Evolutionary conservation across 2,329 filamentous ascomycete genomes (phyloP).

Genomic region (Lasiodiplodia gonubiensis): DNA sequence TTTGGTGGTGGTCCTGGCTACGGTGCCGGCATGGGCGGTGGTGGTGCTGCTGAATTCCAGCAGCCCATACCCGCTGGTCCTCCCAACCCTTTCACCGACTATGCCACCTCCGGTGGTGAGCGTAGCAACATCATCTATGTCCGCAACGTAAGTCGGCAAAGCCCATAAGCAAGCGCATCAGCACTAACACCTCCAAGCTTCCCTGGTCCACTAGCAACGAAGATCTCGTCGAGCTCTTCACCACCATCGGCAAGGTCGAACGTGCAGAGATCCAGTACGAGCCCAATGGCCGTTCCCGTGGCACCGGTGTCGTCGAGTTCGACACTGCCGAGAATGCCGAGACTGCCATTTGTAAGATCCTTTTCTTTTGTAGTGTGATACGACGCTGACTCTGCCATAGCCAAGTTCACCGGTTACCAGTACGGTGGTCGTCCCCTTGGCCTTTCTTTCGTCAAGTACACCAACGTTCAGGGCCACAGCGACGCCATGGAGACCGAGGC

Average conservation of each 20-base stretch:
- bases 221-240: conserved; percentile 93
- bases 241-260: conserved; percentile 96
- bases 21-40: conserved; percentile 52
- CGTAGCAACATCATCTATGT: conserved; percentile 87
- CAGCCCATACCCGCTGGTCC: conserved; percentile 58
- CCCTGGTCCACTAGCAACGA: conserved; percentile 99
- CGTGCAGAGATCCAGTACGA: conserved; percentile 99
- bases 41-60: conserved; percentile 38
- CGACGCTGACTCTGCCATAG: conserved; percentile 48
- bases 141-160: conserved; percentile 78
- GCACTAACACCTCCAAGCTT: conserved; percentile 63
- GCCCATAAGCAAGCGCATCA: conserved; percentile 32
- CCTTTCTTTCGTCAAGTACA: conserved; percentile 91
- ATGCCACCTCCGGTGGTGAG: conserved; percentile 84
- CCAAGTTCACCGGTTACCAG: conserved; percentile 97
- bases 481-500: conserved; percentile 82
- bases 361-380: not conserved
- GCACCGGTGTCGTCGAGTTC: conserved; percentile 96
- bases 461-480: conserved; percentile 66
- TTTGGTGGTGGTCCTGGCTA: conserved; percentile 56
- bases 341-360: conserved; percentile 74
- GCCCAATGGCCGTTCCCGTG: conserved; percentile 90
- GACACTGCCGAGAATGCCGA: conserved; percentile 82
- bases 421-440: conserved; percentile 95
- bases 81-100: conserved; percentile 94